Evolutionary conservation across 805 yeast genomes (phyloP), one percentile per base, ranked within the genome.

Genomic region (Metschnikowia kunwiensis): DNA sequence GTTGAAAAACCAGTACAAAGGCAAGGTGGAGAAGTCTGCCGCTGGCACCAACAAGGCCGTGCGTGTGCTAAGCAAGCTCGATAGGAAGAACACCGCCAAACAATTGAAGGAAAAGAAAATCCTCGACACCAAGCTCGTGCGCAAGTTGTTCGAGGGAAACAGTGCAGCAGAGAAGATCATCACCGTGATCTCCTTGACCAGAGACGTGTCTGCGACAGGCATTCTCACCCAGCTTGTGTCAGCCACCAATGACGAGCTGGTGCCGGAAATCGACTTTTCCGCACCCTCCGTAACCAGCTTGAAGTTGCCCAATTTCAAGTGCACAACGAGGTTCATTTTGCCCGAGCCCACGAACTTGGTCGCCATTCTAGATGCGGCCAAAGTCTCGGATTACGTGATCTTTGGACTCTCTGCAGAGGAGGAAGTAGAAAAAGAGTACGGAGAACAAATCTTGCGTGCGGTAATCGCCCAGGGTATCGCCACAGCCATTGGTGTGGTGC

Each of bases 381-480:
- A 86, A 54, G 77, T 86, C 5, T 81, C 97, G 0, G 98, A 93
- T 65, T 87, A 78, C 55, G 93, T 88, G 3, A 65, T 94, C 1
- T 84, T 93, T 58, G 94, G 89, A n/a, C 66, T 93, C 27, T 86
- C 96, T 39, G 95, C 96, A 6, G 68, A 76, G 13, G 75, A 79
- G 32, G 97, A 93, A 63, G 91, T 91, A 35, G 88, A 82, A 47
- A 68, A 71, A 30, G 74, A 72, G 25, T 75, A 78, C 50, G 97
- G 97, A 32, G 98, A 93, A 63, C 89, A 86, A 53, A 78, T 89
- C 19, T 70, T 93, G 38, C 78, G 97, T 61, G 86, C 96, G 2
- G 73, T 89, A 23, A 87, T 86, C 53, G 75, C 89, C 10, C 98
- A 94, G 65, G 97, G 97, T 69, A 82, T 89, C 10, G 82, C 95